Percentiles rank a stretch among this genome's conserved stretches.
Evolutionary conservation across 164 flowering plant genomes (phyloP).

Genomic region (Protea cynaroides): DNA sequence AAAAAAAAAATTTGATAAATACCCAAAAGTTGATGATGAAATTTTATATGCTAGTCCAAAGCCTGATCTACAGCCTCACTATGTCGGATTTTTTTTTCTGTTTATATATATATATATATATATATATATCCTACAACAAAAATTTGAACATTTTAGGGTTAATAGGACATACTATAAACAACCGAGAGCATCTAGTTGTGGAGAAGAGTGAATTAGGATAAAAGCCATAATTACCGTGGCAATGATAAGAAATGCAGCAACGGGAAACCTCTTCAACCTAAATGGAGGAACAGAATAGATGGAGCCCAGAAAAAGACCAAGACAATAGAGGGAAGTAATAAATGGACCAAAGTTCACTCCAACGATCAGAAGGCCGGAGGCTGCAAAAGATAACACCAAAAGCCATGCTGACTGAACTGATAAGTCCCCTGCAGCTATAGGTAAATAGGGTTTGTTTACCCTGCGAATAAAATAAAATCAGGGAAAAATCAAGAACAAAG

Average conservation of each 20-base stretch:
- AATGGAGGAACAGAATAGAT: constrained; percentile 97
- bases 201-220: background rate
- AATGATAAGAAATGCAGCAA: constrained; percentile 94
- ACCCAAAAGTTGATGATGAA: too few relatives aligned
- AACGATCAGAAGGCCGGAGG: constrained; percentile 61
- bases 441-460: constrained; percentile 97
- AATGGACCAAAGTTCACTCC: constrained; percentile 81
- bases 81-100: too few relatives aligned
- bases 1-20: too few relatives aligned
- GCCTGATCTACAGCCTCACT: too few relatives aligned
- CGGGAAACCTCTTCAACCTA: constrained; percentile 91
- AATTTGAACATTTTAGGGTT: too few relatives aligned
- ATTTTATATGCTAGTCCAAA: too few relatives aligned
- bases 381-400: constrained; percentile 74
- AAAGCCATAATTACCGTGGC: constrained; percentile 62
- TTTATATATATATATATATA: too few relatives aligned
- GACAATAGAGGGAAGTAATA: constrained; percentile 78
- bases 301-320: constrained; percentile 93
- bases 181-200: background rate
- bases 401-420: constrained; percentile 91
- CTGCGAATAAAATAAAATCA: constrained; percentile 37
- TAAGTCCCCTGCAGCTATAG: constrained; percentile 98
- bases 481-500: constrained; percentile 1
- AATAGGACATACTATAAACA: background rate
- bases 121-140: too few relatives aligned